Evolutionary conservation across 2,329 filamentous ascomycete species (phyloP).

Genomic region (Metarhizium sp.): DNA sequence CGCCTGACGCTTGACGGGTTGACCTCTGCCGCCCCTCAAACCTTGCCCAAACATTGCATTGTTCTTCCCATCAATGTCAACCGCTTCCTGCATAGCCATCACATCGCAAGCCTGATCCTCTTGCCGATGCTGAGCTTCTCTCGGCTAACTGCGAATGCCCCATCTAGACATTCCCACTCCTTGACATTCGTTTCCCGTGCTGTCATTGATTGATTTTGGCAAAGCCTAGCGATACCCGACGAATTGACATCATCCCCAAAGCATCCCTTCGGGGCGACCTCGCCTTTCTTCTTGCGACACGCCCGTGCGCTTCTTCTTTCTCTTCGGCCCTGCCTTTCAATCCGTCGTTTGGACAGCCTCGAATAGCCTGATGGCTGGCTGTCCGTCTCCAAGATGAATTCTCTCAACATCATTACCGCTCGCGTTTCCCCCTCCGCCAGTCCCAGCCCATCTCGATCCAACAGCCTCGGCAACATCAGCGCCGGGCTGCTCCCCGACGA

Average conservation of each 20-base stretch:
- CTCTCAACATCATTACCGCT: slow-evolving; percentile 85
- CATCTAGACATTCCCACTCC: background rate
- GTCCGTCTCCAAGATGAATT: slow-evolving; percentile 72
- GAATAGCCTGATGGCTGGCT: slow-evolving; percentile 42
- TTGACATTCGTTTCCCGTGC: background rate
- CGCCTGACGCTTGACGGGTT: no score
- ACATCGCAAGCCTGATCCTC: slow-evolving; percentile 2
- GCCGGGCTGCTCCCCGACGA: slow-evolving; percentile 35
- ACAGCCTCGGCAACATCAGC: slow-evolving; percentile 47
- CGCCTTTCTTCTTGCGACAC: background rate
- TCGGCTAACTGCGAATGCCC: background rate
- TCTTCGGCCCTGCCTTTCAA: background rate
- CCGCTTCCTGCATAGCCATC: slow-evolving; percentile 2
- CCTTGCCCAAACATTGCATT: background rate
- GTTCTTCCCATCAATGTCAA: background rate
- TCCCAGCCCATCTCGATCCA: slow-evolving; percentile 47
- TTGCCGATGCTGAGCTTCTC: background rate
- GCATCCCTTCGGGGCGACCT: background rate
- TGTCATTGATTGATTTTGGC: background rate
- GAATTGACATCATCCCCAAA: slow-evolving; percentile 4
- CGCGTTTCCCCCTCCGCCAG: slow-evolving; percentile 59
- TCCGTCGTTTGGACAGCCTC: slow-evolving; percentile 3
- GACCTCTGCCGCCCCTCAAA: slow-evolving; percentile 2
- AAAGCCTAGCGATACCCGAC: background rate
- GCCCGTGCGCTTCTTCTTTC: background rate